Percentiles rank a stretch among this genome's conserved stretches.
phyloP scores from a whole-genome alignment of 805 yeast genomes.

The Candida mattraensis region DNA sequence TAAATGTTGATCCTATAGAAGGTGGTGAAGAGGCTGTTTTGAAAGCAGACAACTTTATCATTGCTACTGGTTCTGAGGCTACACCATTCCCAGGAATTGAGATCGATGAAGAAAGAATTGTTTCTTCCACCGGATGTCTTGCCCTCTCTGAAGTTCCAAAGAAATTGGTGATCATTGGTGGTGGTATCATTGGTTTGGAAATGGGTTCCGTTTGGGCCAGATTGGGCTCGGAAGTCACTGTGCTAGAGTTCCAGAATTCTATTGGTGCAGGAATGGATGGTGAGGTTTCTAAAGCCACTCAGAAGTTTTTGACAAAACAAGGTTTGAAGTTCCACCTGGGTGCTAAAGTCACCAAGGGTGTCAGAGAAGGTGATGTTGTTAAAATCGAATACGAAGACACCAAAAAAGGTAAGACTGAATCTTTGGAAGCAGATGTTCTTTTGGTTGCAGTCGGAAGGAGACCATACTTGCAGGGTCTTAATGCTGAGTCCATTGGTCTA shows the following conservation, averaged over 20 bases:
- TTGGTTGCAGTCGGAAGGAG: slow-evolving; percentile 99
- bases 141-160: slow-evolving; percentile 88
- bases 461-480: slow-evolving; percentile 89
- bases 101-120: slow-evolving; percentile 96
- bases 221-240: slow-evolving; percentile 93
- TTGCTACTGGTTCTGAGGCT: slow-evolving; percentile 98
- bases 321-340: slow-evolving; percentile 91
- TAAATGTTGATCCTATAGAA: slow-evolving; percentile 82
- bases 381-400: slow-evolving; percentile 85
- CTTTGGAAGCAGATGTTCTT: slow-evolving; percentile 85
- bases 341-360: slow-evolving; percentile 87
- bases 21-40: slow-evolving; percentile 73
- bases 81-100: slow-evolving; percentile 98
- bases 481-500: slow-evolving; percentile 84
- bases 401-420: slow-evolving; percentile 78
- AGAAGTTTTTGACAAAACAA: slow-evolving; percentile 89
- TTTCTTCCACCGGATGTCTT: slow-evolving; percentile 91
- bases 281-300: slow-evolving; percentile 88
- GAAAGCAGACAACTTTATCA: slow-evolving; percentile 82
- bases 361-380: slow-evolving; percentile 85
- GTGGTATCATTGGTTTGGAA: slow-evolving; percentile 99
- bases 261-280: slow-evolving; percentile 99
- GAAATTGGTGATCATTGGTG: slow-evolving; percentile 90
- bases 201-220: slow-evolving; percentile 98
- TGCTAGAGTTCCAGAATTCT: slow-evolving; percentile 83